Percentiles rank a stretch among this genome's conserved stretches.
Conservation (phyloP, 2,329 filamentous ascomycete genomes). For the Phaeosphaeriaceae sp. region DNA sequence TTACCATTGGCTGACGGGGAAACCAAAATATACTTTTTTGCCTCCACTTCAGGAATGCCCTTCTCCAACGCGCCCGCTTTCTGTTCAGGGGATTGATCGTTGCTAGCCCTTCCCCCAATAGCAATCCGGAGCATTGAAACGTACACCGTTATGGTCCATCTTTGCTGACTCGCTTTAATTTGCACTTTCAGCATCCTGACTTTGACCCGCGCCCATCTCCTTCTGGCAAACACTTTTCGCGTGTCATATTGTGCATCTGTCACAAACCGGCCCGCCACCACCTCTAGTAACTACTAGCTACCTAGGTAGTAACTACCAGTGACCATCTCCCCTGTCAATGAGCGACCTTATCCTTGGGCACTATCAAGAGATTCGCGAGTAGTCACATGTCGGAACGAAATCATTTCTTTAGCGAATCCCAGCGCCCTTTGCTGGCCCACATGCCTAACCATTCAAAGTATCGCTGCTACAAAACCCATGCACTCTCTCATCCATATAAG, state of each 20-base stretch:
- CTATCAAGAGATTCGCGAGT: conserved; percentile 22
- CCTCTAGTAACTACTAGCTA: background rate
- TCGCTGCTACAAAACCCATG: conserved; percentile 12
- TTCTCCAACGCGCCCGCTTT: too few species aligned
- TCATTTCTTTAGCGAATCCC: conserved; percentile 20
- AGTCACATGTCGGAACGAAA: conserved; percentile 21
- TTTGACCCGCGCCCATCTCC: conserved; percentile 5
- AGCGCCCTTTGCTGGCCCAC: too few species aligned
- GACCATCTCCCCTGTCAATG: conserved; percentile 6
- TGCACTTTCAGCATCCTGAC: conserved; percentile 3
- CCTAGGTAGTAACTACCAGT: background rate
- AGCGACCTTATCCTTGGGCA: conserved; percentile 11
- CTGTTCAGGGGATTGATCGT: too few species aligned
- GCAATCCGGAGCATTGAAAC: too few species aligned
- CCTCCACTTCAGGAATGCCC: background rate
- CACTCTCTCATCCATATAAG: conserved; percentile 9
- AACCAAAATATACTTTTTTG: background rate
- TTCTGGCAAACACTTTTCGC: conserved; percentile 8
- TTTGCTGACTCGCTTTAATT: conserved; percentile 8
- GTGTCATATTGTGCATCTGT: background rate
- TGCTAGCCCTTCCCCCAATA: too few species aligned
- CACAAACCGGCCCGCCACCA: conserved; percentile 10
- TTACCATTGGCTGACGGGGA: conserved; percentile 3
- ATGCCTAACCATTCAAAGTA: conserved; percentile 5
- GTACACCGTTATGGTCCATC: too few species aligned